Conservation (phyloP, 768 basidiomycete genomes). For the Termitomyces heimii region DNA sequence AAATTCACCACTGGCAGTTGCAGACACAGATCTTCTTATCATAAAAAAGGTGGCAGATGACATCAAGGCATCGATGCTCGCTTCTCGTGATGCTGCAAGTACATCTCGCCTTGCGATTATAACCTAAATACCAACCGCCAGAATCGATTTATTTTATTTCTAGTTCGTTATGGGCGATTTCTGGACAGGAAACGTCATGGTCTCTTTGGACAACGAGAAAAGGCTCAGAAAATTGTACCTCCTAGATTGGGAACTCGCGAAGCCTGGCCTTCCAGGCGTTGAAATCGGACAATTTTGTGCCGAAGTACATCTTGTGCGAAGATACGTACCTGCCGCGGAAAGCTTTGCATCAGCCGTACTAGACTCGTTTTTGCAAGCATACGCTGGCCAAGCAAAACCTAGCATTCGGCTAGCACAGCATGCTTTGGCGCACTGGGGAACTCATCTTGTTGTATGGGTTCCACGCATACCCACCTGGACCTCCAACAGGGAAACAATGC, state of each 20-base stretch:
- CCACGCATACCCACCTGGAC: slow-evolving; percentile 44
- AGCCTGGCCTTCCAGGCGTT: slow-evolving; percentile 47
- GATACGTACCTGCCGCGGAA: slow-evolving; percentile 37
- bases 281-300: slow-evolving; percentile 64
- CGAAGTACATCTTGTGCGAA: slow-evolving; percentile 45
- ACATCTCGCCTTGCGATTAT: neutral
- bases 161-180: slow-evolving; percentile 64
- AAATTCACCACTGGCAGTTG: slow-evolving; percentile 29
- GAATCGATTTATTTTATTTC: slow-evolving; percentile 4
- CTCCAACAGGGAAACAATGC: slow-evolving; percentile 34
- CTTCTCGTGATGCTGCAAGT: slow-evolving; percentile 19
- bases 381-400: slow-evolving; percentile 24
- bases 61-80: slow-evolving; percentile 23
- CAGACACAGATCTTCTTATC: slow-evolving; percentile 24
- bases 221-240: slow-evolving; percentile 37
- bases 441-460: slow-evolving; percentile 48
- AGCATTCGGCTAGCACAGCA: slow-evolving; percentile 24
- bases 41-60: slow-evolving; percentile 26
- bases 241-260: slow-evolving; percentile 64
- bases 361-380: slow-evolving; percentile 39
- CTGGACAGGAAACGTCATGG: slow-evolving; percentile 65
- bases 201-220: slow-evolving; percentile 29
- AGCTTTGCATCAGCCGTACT: slow-evolving; percentile 31
- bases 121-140: neutral
- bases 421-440: slow-evolving; percentile 44